Percentiles rank a stretch among this genome's conserved stretches.
These are phyloP conservation scores for Elasticomyces elasticus DNA, from an alignment of 495 filamentous ascomycete genomes.

Conservation along the genomic window DNA sequence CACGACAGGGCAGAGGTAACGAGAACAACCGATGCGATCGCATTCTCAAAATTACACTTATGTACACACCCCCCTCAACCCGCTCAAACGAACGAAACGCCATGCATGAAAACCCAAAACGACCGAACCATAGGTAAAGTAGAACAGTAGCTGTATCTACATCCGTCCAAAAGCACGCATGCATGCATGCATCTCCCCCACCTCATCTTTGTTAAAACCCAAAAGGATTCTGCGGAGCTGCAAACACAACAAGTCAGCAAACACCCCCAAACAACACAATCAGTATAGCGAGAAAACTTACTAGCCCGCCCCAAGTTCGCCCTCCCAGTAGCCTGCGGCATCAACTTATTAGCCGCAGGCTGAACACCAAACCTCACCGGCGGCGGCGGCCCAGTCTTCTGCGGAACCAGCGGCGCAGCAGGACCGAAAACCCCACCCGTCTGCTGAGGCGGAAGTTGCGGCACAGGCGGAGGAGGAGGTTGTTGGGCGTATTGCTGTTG, in stretches of 20 bases:
- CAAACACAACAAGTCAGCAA: conserved; percentile 20
- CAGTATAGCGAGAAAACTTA: conserved; percentile 46
- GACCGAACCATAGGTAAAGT: background rate
- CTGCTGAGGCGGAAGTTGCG: conserved; percentile 21
- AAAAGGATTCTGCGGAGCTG: conserved; percentile 87
- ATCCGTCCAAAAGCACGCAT: background rate
- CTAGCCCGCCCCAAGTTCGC: conserved; percentile 90
- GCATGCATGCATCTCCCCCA: background rate
- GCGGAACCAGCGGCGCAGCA: conserved; percentile 54
- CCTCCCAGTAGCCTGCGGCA: conserved; percentile 82
- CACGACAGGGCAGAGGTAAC: too few relatives aligned
- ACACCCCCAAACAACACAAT: background rate
- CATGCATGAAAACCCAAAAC: background rate
- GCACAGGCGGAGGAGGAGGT: conserved; percentile 29
- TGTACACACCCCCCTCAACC: background rate
- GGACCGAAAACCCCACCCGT: conserved; percentile 23
- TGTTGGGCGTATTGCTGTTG: background rate
- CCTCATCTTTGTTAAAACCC: conserved; percentile 49
- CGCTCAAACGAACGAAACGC: background rate
- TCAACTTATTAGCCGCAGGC: conserved; percentile 60
- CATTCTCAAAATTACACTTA: background rate
- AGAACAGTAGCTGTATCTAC: background rate
- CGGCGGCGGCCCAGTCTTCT: conserved; percentile 90
- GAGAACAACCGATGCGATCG: too few relatives aligned
- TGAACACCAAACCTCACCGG: conserved; percentile 79